Conservation (phyloP, 2,329 filamentous ascomycete genomes). For the Fusarium subglutinans region DNA sequence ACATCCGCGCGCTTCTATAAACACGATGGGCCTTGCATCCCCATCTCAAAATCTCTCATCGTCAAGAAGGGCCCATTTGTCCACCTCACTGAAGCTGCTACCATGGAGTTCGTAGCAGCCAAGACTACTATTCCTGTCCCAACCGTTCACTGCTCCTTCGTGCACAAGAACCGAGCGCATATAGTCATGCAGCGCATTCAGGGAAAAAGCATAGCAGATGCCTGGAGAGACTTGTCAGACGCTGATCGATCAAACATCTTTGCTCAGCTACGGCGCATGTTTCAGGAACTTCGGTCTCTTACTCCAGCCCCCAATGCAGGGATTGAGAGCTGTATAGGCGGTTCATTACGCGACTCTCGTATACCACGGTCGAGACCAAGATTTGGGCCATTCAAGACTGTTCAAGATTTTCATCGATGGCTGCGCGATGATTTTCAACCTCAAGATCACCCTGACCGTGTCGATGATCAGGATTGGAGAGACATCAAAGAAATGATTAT, state of each 20-base stretch:
- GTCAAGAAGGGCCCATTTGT: slow-evolving; percentile 27
- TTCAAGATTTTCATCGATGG: no score
- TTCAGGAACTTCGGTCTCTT: no score
- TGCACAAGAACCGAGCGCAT: slow-evolving; percentile 50
- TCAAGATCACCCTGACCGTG: no score
- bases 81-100: slow-evolving; percentile 38
- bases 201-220: slow-evolving; percentile 28
- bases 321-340: no score
- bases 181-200: slow-evolving; percentile 56
- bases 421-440: no score
- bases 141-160: slow-evolving; percentile 45
- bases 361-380: no score
- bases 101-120: slow-evolving; percentile 30
- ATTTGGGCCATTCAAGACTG: no score
- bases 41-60: slow-evolving; percentile 42
- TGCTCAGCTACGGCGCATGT: slow-evolving; percentile 32
- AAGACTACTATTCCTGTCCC: slow-evolving; percentile 38
- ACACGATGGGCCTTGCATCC: slow-evolving; percentile 27
- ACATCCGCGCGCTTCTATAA: slow-evolving; percentile 42
- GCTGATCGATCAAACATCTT: slow-evolving; percentile 25
- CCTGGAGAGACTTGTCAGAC: slow-evolving; percentile 22
- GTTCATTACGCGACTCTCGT: no score
- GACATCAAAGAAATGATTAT: no score
- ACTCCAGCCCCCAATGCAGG: no score
- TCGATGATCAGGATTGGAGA: no score